phyloP scores from a whole-genome alignment of 768 basidiomycete genomes.

The Agrocybe praecox region DNA sequence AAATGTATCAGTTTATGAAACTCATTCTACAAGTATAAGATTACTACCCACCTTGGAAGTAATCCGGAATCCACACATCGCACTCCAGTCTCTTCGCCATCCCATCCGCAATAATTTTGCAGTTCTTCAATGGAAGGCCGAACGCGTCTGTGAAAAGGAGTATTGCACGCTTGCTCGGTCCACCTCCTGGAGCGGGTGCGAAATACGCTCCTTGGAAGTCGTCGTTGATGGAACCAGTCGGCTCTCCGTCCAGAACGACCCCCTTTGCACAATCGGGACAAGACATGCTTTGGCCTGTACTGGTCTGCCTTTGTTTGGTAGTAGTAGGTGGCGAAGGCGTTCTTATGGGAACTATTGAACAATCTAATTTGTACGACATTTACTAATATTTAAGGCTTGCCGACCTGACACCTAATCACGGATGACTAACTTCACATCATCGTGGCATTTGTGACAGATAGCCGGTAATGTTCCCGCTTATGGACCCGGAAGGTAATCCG shows the following conservation, averaged over 20 bases:
- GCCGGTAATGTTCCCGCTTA: too few species aligned
- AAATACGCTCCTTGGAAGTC: conserved; percentile 46
- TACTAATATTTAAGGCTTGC: too few species aligned
- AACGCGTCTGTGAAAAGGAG: conserved; percentile 60
- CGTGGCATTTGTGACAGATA: too few species aligned
- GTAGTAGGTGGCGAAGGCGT: too few species aligned
- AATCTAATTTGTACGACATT: too few species aligned
- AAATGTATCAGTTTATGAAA: neutral
- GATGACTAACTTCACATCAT: too few species aligned
- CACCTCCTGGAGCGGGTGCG: conserved; percentile 15
- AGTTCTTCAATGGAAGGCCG: conserved; percentile 52
- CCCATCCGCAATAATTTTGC: conserved; percentile 58
- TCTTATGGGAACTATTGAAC: too few species aligned
- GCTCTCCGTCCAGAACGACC: conserved; percentile 45
- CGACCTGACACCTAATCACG: too few species aligned
- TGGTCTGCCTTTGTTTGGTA: too few species aligned
- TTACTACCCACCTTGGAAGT: conserved; percentile 50
- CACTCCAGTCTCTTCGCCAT: conserved; percentile 48
- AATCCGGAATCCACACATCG: conserved; percentile 69
- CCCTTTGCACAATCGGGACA: conserved; percentile 42
- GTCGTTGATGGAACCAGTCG: conserved; percentile 40
- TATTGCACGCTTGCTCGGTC: conserved; percentile 43
- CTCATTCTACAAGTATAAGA: neutral
- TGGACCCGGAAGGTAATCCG: too few species aligned
- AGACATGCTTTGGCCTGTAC: too few species aligned